These are phyloP conservation scores for Zalaria obscura DNA, from an alignment of 2,329 filamentous ascomycete genomes.

Conservation along the genomic window DNA sequence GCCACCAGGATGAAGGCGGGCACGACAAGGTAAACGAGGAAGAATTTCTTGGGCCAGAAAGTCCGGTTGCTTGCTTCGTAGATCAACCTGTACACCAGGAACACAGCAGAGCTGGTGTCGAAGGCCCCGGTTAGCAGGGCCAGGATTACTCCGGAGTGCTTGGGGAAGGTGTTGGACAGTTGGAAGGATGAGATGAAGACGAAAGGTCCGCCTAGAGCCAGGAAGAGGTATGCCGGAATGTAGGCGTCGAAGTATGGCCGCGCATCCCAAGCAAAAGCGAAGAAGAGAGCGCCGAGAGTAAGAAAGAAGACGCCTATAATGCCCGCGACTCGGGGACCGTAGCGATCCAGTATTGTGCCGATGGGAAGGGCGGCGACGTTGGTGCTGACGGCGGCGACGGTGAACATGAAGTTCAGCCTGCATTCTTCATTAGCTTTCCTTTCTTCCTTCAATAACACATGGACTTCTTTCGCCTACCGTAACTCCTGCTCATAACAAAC, in stretches of 20 bases:
- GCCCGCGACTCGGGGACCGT: conserved; percentile 64
- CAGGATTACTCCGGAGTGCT: conserved; percentile 33
- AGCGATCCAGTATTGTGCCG: conserved; percentile 71
- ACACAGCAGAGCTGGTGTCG: conserved; percentile 34
- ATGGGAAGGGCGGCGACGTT: conserved; percentile 79
- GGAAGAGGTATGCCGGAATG: conserved; percentile 34
- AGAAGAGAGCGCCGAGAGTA: conserved; percentile 52
- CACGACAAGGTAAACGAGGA: conserved; percentile 34
- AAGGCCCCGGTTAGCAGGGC: conserved; percentile 37
- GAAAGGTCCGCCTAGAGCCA: conserved; percentile 35
- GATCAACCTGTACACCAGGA: conserved; percentile 31
- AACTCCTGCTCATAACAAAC: conserved; percentile 46
- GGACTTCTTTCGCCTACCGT: conserved; percentile 11
- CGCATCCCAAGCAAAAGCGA: conserved; percentile 51
- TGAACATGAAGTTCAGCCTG: conserved; percentile 78
- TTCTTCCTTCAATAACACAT: not conserved
- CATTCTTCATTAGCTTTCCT: not conserved
- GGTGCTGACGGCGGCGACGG: conserved; percentile 71
- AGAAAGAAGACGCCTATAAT: conserved; percentile 58
- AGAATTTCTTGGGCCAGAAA: conserved; percentile 34
- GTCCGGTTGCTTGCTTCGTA: conserved; percentile 27
- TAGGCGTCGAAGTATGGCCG: conserved; percentile 50
- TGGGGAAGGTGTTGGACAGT: conserved; percentile 36
- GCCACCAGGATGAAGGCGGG: conserved; percentile 26
- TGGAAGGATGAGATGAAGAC: conserved; percentile 38